Conservation (phyloP, 768 basidiomycete species). For the Suillus discolor region DNA sequence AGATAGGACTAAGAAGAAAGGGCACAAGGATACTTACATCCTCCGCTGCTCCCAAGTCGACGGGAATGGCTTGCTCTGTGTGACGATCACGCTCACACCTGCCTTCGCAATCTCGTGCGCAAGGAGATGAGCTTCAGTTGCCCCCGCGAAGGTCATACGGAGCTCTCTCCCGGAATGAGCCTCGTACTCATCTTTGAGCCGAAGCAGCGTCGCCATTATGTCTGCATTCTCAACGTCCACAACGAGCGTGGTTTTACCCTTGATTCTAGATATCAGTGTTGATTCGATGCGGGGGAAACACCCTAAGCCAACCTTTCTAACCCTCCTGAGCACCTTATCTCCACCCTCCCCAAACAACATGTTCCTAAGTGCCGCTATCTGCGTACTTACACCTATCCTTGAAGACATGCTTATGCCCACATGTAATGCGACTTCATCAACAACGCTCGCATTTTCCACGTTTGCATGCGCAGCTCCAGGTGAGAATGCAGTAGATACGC, state of each 20-base stretch:
- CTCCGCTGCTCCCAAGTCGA: conserved; percentile 63
- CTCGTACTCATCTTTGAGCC: conserved; percentile 70
- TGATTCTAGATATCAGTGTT: background rate
- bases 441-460: conserved; percentile 61
- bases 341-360: conserved; percentile 59
- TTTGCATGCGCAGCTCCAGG: conserved; percentile 53
- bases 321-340: conserved; percentile 27
- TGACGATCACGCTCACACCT: conserved; percentile 71
- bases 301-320: conserved; percentile 16
- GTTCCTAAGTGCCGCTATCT: conserved; percentile 64
- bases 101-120: conserved; percentile 69
- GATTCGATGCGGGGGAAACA: background rate
- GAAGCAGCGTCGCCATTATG: conserved; percentile 68
- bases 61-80: conserved; percentile 65
- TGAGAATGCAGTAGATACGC: conserved; percentile 63
- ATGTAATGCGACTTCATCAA: conserved; percentile 65
- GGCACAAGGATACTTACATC: conserved; percentile 44
- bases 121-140: conserved; percentile 63
- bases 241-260: conserved; percentile 70
- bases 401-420: conserved; percentile 48
- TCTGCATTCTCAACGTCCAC: conserved; percentile 71
- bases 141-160: conserved; percentile 64
- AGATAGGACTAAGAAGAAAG: background rate
- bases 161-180: conserved; percentile 56
- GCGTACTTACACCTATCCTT: conserved; percentile 60